Percentiles rank a stretch among this genome's conserved stretches.
phyloP scores from a whole-genome alignment of 2,329 filamentous ascomycete species.

The Chaetomium sp. region DNA sequence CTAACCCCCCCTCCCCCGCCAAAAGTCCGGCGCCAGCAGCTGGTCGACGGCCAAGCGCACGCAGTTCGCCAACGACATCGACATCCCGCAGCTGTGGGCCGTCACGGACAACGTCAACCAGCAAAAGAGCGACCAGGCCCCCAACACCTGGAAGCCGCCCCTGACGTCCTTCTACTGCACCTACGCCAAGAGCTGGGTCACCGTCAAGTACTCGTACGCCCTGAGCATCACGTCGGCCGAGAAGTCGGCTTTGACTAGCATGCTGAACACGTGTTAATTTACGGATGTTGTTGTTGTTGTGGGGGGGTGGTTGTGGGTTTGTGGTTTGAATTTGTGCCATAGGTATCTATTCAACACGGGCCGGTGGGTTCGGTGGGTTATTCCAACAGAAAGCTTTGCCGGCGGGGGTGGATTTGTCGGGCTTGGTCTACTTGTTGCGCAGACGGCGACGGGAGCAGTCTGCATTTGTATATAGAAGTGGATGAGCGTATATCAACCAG shows the following conservation, averaged over 20 bases:
- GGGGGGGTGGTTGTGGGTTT: no score
- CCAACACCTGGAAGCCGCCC: conserved; percentile 76
- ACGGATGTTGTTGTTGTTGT: no score
- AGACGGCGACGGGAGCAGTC: background rate
- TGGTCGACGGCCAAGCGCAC: conserved; percentile 72
- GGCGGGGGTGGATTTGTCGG: no score
- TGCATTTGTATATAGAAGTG: background rate
- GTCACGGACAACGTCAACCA: conserved; percentile 79
- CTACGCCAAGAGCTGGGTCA: conserved; percentile 75
- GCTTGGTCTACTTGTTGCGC: background rate
- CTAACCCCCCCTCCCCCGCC: background rate
- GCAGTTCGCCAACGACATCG: conserved; percentile 75
- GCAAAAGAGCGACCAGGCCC: conserved; percentile 70
- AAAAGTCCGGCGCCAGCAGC: conserved; percentile 66
- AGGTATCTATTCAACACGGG: background rate
- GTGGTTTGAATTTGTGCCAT: no score
- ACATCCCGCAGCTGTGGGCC: conserved; percentile 73
- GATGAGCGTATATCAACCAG: background rate
- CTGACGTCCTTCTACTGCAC: conserved; percentile 72
- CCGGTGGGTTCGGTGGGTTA: background rate
- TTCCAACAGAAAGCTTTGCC: no score
- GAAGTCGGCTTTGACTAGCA: conserved; percentile 66
- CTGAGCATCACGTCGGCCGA: conserved; percentile 72
- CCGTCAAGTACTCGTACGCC: conserved; percentile 73
- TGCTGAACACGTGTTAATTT: conserved; percentile 62